Conservation (phyloP, 306 rosid genomes). For the Ziziphus jujuba region DNA sequence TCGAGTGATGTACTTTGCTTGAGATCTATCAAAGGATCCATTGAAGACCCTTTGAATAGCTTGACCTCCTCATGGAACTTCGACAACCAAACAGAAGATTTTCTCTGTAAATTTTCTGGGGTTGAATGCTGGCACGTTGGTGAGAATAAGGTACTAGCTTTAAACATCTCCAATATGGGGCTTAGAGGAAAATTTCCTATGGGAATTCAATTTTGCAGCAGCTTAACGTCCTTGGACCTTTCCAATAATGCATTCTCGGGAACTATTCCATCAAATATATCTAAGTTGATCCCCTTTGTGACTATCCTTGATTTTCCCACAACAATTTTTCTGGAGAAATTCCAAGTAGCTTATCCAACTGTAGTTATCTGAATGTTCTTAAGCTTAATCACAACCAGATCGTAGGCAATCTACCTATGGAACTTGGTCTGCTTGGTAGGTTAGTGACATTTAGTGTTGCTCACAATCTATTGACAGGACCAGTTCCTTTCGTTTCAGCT, state of each 20-base stretch:
- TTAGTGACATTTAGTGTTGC: neutral
- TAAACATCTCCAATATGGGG: conserved; percentile 19
- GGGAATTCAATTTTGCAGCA: conserved; percentile 14
- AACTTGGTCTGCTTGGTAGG: conserved; percentile 21
- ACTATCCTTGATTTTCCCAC: conserved; percentile 28
- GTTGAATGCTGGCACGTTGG: conserved; percentile 24
- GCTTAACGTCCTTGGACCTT: conserved; percentile 20
- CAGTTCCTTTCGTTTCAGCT: too few species aligned
- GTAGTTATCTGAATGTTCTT: conserved; percentile 19
- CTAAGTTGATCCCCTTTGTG: neutral
- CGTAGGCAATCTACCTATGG: conserved; percentile 31
- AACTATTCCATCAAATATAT: conserved; percentile 25
- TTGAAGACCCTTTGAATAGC: conserved; percentile 16
- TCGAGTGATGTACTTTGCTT: conserved; percentile 26
- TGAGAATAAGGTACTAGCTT: conserved; percentile 4
- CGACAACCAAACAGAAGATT: neutral
- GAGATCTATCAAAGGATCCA: conserved; percentile 22
- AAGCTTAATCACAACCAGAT: conserved; percentile 30
- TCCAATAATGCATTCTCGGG: conserved; percentile 26
- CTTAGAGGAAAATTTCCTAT: conserved; percentile 34
- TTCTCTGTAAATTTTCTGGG: conserved; percentile 12
- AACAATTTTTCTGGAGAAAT: conserved; percentile 34
- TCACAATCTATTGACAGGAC: too few species aligned
- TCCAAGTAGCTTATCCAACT: conserved; percentile 22
- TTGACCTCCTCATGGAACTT: conserved; percentile 11